Evolutionary conservation across 2,329 filamentous ascomycete genomes (phyloP), one percentile per base, ranked within the genome.

Genomic region (Phoma herbarum): DNA sequence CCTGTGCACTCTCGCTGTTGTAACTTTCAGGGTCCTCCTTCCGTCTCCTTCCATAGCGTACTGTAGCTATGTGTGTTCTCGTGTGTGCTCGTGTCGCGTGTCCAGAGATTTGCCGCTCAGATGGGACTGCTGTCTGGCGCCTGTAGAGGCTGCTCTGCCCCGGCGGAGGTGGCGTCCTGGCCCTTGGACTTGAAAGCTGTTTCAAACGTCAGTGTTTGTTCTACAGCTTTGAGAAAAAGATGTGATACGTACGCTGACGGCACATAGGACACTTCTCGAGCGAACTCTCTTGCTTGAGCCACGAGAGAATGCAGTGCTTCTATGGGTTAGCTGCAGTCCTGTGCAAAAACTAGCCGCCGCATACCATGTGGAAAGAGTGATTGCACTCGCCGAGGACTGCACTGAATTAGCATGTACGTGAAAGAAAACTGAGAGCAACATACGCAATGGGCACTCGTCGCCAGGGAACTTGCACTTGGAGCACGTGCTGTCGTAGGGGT

Each of bases 201-300:
- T 20, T 10, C 33, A 16, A 6, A 9, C 22, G 48, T 75, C 44
- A 76, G 64, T 43, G 48, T 37, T 37, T 25, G 28, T 16, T 22
- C 8, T 5, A 14, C 18, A 23, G 14, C 4, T 3, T 16, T 2
- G 20, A n/a, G 9, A 2, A 11, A 12, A 2, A 14, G 5, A 4
- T 18, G 12, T 12, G 1, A 10, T n/a, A 28, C 83, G 69, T 85
- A 95, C 92, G 92, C 78, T 98, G 95, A 67, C 95, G 87, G 75
- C 95, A 99, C 95, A 99, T 98, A 26, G 95, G 95, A 76, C 95
- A 99, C 64, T 97, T 90, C 22, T 94, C 94, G 70, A 93, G 94
- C 26, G 93, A 91, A 12, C 92, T 89, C 63, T 98, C 95, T 76
- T 97, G 93, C 73, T 95, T 92, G 69, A 99, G 92, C 95, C 95